A percentile compares a stretch with the other conserved stretches of the same genome.
phyloP scores from a whole-genome alignment of 208 protist species.

The Blechomonas ayalai region DNA sequence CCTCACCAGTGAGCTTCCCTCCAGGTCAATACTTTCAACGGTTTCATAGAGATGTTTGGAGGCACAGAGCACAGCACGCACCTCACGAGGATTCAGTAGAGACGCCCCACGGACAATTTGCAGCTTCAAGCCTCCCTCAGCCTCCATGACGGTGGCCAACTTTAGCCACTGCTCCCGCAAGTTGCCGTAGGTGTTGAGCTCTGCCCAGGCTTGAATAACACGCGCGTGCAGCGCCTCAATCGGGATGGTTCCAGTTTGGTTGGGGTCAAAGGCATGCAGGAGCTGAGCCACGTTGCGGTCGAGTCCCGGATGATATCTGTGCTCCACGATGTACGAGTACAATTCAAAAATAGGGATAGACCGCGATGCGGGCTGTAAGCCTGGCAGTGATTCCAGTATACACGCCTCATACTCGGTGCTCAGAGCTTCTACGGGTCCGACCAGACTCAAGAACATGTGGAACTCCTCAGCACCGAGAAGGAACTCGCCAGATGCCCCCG shows the following conservation, averaged over 20 bases:
- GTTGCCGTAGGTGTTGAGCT: conserved; percentile 57
- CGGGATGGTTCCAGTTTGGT: conserved; percentile 30
- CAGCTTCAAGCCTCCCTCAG: conserved; percentile 12
- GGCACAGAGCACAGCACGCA: conserved; percentile 40
- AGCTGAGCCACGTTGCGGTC: conserved; percentile 47
- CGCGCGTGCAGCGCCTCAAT: conserved; percentile 29
- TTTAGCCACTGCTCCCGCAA: conserved; percentile 57
- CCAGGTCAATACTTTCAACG: conserved; percentile 50
- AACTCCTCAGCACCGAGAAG: conserved; percentile 14
- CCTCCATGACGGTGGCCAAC: conserved; percentile 33
- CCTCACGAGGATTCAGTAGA: conserved; percentile 18
- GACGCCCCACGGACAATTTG: conserved; percentile 15
- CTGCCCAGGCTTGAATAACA: conserved; percentile 48
- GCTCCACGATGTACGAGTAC: conserved; percentile 49
- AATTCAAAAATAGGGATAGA: conserved; percentile 17
- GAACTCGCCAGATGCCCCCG: not conserved
- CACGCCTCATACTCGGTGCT: conserved; percentile 29
- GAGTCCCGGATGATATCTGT: conserved; percentile 48
- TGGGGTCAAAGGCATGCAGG: conserved; percentile 57
- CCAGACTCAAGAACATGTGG: conserved; percentile 14
- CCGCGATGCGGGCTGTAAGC: conserved; percentile 9
- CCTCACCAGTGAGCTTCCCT: conserved; percentile 20
- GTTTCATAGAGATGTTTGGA: conserved; percentile 21
- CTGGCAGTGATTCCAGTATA: conserved; percentile 34
- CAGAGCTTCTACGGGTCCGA: conserved; percentile 22